Conservation (phyloP, 2,329 filamentous ascomycete genomes). For the Scedosporium apiospermum region DNA sequence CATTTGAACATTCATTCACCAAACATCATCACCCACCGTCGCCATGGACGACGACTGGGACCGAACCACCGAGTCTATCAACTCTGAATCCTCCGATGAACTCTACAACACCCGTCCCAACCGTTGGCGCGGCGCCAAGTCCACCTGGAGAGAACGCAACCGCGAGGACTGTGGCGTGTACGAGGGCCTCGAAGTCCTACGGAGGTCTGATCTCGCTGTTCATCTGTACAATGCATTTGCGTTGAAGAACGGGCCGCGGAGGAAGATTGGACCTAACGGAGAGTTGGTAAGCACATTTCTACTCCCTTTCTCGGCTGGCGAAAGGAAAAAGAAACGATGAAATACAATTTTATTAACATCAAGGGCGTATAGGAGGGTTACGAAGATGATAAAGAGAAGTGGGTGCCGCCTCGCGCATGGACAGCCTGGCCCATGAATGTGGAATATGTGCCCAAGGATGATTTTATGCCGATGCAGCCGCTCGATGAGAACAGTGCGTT, state of each 20-base stretch:
- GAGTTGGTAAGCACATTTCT: conserved; percentile 16
- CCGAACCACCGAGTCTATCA: conserved; percentile 4
- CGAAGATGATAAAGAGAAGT: conserved; percentile 16
- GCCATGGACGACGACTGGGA: not conserved
- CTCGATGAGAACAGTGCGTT: conserved; percentile 39
- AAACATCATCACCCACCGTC: too few species aligned
- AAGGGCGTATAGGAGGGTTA: not conserved
- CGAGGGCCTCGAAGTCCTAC: conserved; percentile 51
- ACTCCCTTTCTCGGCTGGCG: too few species aligned
- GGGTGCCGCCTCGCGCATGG: conserved; percentile 55
- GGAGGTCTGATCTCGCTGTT: conserved; percentile 57
- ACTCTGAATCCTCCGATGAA: conserved; percentile 2
- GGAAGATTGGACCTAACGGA: not conserved
- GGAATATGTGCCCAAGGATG: conserved; percentile 48
- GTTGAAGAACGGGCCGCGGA: conserved; percentile 36
- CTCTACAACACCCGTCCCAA: conserved; percentile 45
- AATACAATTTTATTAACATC: not conserved
- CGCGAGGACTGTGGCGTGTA: conserved; percentile 53
- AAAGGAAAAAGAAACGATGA: not conserved
- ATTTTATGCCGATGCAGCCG: conserved; percentile 34
- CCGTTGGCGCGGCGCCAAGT: conserved; percentile 57
- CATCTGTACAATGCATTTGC: conserved; percentile 75
- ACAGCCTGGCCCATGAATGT: conserved; percentile 74
- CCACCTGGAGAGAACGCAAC: conserved; percentile 58
- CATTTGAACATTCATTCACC: too few species aligned